Evolutionary conservation across 495 filamentous ascomycete genomes (phyloP), one percentile per base, ranked within the genome.

Genomic region (Tricharina praecox): DNA sequence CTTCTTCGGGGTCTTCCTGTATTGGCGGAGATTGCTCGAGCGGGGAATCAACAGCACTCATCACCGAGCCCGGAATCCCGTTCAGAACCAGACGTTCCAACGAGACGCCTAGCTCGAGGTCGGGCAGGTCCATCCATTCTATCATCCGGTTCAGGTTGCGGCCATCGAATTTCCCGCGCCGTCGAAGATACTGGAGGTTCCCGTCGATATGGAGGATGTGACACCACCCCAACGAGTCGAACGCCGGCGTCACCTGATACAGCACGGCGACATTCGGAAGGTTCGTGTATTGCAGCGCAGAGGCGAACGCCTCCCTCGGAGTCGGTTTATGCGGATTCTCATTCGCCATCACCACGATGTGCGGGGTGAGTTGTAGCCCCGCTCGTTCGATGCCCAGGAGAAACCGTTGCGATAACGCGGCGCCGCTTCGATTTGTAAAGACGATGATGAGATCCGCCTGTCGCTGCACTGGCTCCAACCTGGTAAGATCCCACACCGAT

Each of bases 331-430:
- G 24, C 13, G 24, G 7, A 18, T 18, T 26, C 20, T 43, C 40
- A 26, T 43, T 43, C 13, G 18, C 40, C 40, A 43, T 43, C 21
- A 43, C 18, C 7, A 43, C 8, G 23, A 43, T 26, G 20, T 43
- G 40, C 11, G 40, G 40, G 20, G 26, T 20, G 24, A 8, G 24
- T 18, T 43, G 40, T 18, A 43, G 24, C 1, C 23, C 40, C 10
- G 26, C 10, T 18, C 40, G 24, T 26, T 43, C 40, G 13, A 43
- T 11, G 24, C 40, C 40, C 23, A 43, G 40, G 13, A 43, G 24
- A 1, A 11, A 26, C 2, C 40, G 19, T 26, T 26, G 40, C 10
- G 37, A 40, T 20, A 40, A 40, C 9, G 40, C 40, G 13, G 40
- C 40, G 10, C 21, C 10, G 3, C 21, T 26, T 43, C 40, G 19